Evolutionary conservation across 768 basidiomycete genomes (phyloP).

Genomic region (Leucocoprinus sp.): DNA sequence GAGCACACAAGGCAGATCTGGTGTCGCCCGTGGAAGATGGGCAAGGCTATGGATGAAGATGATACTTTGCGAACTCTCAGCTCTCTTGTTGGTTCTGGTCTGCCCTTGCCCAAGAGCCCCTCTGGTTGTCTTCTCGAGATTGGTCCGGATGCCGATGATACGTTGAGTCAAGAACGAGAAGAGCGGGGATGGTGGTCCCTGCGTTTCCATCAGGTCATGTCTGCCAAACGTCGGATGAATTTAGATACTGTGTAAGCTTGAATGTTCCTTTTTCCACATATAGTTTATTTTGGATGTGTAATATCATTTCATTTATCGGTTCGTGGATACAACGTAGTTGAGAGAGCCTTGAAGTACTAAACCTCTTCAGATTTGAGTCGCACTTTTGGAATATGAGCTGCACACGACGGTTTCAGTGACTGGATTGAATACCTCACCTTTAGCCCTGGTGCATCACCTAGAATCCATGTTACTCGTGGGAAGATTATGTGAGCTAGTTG

Average conservation of each 20-base stretch:
- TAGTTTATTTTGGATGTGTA: background rate
- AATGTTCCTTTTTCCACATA: background rate
- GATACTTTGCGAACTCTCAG: constrained; percentile 27
- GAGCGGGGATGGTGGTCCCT: constrained; percentile 71
- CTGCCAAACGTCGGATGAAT: constrained; percentile 12
- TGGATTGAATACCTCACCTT: too few species aligned
- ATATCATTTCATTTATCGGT: too few species aligned
- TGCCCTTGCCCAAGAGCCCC: constrained; percentile 67
- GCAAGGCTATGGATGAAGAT: constrained; percentile 16
- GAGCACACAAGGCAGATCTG: constrained; percentile 1
- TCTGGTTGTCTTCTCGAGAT: constrained; percentile 43
- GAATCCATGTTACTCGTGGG: too few species aligned
- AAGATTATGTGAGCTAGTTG: too few species aligned
- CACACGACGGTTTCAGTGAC: too few species aligned
- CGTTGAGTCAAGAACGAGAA: constrained; percentile 44
- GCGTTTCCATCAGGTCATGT: constrained; percentile 54
- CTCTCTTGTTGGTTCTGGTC: constrained; percentile 31
- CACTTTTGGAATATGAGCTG: too few species aligned
- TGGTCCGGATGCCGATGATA: constrained; percentile 11
- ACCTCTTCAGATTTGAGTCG: too few species aligned
- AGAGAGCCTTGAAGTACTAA: too few species aligned
- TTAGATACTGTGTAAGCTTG: background rate
- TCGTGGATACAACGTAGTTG: too few species aligned
- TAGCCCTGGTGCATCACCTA: too few species aligned
- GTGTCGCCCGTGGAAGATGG: constrained; percentile 13